These are phyloP conservation scores for Globisporangium megalacanthum DNA, from an alignment of 352 stramenopile genomes.

Conservation along the genomic window DNA sequence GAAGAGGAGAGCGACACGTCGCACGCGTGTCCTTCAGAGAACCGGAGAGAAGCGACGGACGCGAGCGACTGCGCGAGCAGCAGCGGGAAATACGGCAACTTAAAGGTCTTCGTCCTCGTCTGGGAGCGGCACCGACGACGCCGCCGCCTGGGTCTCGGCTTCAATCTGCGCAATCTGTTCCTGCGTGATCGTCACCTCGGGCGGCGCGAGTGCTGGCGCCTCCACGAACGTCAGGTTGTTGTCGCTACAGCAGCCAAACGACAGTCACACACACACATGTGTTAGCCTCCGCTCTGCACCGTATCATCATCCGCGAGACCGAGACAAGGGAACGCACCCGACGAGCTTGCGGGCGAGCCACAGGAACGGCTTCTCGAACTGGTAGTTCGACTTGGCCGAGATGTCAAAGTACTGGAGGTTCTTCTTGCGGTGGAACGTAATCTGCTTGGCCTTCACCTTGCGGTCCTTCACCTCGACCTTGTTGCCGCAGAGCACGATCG, in stretches of 20 bases:
- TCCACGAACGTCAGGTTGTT: conserved; percentile 99
- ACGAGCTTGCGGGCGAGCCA: conserved; percentile 99
- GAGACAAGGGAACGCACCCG: conserved; percentile 79
- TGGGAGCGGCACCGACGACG: conserved; percentile 90
- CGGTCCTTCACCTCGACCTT: conserved; percentile 99
- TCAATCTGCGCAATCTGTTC: conserved; percentile 92
- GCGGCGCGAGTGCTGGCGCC: conserved; percentile 93
- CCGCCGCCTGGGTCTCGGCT: conserved; percentile 86
- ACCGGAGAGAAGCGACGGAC: too few species aligned
- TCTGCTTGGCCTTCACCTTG: conserved; percentile 99
- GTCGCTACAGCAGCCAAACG: conserved; percentile 87
- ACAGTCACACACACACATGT: conserved; percentile 12
- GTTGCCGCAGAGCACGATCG: conserved; percentile 99
- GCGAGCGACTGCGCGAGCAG: neutral
- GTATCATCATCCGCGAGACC: too few species aligned
- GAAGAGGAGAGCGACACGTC: too few species aligned
- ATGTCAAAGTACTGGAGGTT: conserved; percentile 99
- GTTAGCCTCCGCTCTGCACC: too few species aligned
- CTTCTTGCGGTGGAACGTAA: conserved; percentile 99
- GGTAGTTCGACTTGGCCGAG: conserved; percentile 99
- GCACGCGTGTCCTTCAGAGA: too few species aligned
- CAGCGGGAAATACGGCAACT: conserved; percentile 29
- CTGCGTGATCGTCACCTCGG: conserved; percentile 95
- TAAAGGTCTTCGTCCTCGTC: conserved; percentile 98
- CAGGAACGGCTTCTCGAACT: conserved; percentile 99